phyloP scores from a whole-genome alignment of 495 filamentous ascomycete species.

The Cryomyces minteri region DNA sequence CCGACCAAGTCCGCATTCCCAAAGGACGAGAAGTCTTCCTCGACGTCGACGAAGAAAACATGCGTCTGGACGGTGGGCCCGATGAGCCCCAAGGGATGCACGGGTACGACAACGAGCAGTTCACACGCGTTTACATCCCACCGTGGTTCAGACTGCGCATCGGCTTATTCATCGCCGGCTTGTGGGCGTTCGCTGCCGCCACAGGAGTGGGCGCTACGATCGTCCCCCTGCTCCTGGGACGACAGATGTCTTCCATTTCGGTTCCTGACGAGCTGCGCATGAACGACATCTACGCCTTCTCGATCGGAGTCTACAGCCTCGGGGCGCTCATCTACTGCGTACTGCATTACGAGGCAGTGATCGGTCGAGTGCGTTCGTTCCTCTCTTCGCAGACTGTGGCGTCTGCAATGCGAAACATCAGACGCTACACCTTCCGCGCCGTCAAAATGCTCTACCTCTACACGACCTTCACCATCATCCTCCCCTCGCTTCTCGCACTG shows the following conservation, averaged over 20 bases:
- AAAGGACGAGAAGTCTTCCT: conserved; percentile 69
- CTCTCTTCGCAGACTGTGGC: neutral
- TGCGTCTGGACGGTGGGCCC: conserved; percentile 36
- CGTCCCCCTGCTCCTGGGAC: conserved; percentile 66
- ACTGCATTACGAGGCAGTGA: neutral
- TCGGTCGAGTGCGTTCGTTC: neutral
- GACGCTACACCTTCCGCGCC: conserved; percentile 1
- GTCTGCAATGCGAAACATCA: neutral
- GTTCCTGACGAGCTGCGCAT: conserved; percentile 49
- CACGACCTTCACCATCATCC: conserved; percentile 46
- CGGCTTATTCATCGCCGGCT: conserved; percentile 66
- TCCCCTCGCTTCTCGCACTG: conserved; percentile 69
- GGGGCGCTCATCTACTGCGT: conserved; percentile 41
- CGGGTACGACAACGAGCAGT: conserved; percentile 42
- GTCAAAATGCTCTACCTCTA: conserved; percentile 50
- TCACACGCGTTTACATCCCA: conserved; percentile 75
- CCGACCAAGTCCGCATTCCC: conserved; percentile 82
- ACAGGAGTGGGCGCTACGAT: conserved; percentile 82
- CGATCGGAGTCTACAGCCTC: conserved; percentile 64
- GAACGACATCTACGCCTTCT: conserved; percentile 95
- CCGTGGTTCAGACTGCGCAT: conserved; percentile 68
- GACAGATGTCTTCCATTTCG: conserved; percentile 47
- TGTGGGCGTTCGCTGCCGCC: conserved; percentile 89
- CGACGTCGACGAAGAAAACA: conserved; percentile 54
- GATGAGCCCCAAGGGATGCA: conserved; percentile 48